Evolutionary conservation across 257 asterid genomes (phyloP), one percentile per base, ranked within the genome.

Genomic region (Gentiana straminea): DNA sequence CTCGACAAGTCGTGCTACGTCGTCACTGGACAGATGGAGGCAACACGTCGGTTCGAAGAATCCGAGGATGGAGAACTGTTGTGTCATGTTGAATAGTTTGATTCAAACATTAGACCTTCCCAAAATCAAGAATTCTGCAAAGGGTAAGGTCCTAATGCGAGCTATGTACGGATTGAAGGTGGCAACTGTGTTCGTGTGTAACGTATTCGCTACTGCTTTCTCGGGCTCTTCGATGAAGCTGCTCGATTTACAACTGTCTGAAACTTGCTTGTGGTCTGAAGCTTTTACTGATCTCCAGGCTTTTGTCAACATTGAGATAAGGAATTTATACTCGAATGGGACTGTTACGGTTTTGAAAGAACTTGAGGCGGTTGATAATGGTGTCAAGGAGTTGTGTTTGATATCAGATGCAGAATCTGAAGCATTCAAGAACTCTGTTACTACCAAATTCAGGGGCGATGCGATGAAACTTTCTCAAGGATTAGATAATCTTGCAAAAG

Each of bases 81-180:
- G 78, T 62, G 36, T 60, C 57, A 73, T 70, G 65, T 70, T 89
- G 78, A 87, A 77, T 66, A 66, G 63, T 51, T 84, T 89, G 44
- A 73, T 75, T 8, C 75, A 70, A 62, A 78, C 83, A 24, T 73
- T 86, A 35, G 71, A 84, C 78, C 79, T 78, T 8, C 97, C 97
- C 37, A 86, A 83, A 73, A 80, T 86, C 7, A 89, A 86, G 79
- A 86, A 83, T 72, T 84, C 97, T 5, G 73, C 84, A 0, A 86
- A 86, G 68, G 97, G 97, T 3, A 81, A 78, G 73, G 81, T 86
- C 46, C 60, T 89, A 73, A 89, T 86, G 95, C 86, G 62, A 54
- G 95, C 90, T 13, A 81, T 89, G 90, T 81, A 77, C 57, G 97
- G 95, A 33, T 87, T 86, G 13, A 80, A 74, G 75, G 78, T 72